Evolutionary conservation across 805 yeast genomes (phyloP).

Genomic region (Zygosaccharomyces kombuchaensis): DNA sequence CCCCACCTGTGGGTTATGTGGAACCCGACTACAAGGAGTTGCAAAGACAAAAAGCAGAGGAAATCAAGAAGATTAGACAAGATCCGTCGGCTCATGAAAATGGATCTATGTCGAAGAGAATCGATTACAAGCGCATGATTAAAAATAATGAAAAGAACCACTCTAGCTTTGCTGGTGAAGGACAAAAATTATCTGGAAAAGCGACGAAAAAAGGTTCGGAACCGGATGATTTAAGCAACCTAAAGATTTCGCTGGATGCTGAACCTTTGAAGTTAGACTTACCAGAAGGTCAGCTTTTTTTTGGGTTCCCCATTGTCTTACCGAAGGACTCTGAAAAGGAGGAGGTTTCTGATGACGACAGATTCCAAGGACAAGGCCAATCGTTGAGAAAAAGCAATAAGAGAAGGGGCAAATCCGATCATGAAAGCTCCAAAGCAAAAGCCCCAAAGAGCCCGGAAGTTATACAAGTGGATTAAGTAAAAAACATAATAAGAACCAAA

Average conservation of each 20-base stretch:
- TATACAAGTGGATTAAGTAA: slow-evolving; percentile 64
- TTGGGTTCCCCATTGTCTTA: slow-evolving; percentile 76
- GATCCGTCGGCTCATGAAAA: slow-evolving; percentile 38
- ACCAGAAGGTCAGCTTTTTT: slow-evolving; percentile 84
- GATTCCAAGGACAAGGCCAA: slow-evolving; percentile 68
- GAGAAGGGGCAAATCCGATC: slow-evolving; percentile 54
- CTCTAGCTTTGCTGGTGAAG: slow-evolving; percentile 51
- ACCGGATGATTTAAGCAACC: slow-evolving; percentile 28
- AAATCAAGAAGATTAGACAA: slow-evolving; percentile 34
- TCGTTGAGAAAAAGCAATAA: slow-evolving; percentile 67
- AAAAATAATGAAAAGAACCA: slow-evolving; percentile 37
- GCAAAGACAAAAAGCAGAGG: slow-evolving; percentile 24
- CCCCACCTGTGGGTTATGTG: slow-evolving; percentile 97
- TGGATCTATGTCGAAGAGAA: slow-evolving; percentile 69
- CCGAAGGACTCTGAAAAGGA: slow-evolving; percentile 39
- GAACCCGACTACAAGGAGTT: slow-evolving; percentile 67
- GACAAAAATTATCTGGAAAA: slow-evolving; percentile 69
- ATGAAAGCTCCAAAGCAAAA: slow-evolving; percentile 56
- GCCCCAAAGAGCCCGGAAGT: slow-evolving; percentile 65
- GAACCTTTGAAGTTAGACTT: slow-evolving; percentile 67
- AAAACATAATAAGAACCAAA: slow-evolving; percentile 1
- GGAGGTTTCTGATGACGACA: slow-evolving; percentile 23
- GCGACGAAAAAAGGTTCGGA: slow-evolving; percentile 26
- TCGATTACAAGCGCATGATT: slow-evolving; percentile 56
- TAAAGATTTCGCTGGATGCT: slow-evolving; percentile 50